Evolutionary conservation across 345 rosid species (phyloP).

Genomic region (Psidium friedrichsthalianum): DNA sequence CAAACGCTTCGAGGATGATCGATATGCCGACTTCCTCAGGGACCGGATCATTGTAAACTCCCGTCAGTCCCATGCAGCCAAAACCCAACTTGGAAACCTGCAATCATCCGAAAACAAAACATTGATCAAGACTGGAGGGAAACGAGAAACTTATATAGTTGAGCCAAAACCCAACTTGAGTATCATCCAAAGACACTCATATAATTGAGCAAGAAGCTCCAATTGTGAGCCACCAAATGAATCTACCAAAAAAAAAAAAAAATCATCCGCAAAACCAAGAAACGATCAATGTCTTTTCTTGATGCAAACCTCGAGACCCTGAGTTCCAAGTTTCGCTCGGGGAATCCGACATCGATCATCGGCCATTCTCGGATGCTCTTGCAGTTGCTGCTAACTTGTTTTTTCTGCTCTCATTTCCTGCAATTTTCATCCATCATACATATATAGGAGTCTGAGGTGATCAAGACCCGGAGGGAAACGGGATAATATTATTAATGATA

Average conservation of each 20-base stretch:
- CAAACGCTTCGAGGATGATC: background rate
- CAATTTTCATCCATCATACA: background rate
- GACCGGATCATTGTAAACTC: background rate
- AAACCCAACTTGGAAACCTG: constrained; percentile 5
- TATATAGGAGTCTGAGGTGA: background rate
- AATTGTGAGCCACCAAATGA: background rate
- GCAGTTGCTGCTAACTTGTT: background rate
- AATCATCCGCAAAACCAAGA: background rate
- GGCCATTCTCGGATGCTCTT: background rate
- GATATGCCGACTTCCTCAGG: background rate
- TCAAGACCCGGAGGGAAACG: background rate
- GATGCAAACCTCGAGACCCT: background rate
- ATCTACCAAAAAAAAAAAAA: background rate
- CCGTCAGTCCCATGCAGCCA: constrained; percentile 1
- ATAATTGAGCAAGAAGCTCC: background rate
- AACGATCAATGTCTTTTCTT: background rate
- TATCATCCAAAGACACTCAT: too few species aligned
- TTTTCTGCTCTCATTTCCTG: background rate
- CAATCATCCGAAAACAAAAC: background rate
- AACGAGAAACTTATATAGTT: too few species aligned
- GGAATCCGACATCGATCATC: constrained; percentile 1
- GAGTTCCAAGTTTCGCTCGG: constrained; percentile 7
- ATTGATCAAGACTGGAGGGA: too few species aligned
- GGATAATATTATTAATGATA: background rate
- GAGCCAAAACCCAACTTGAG: too few species aligned